Evolutionary conservation across 2,329 filamentous ascomycete genomes (phyloP).

Genomic region (Rhynchosporium graminicola): DNA sequence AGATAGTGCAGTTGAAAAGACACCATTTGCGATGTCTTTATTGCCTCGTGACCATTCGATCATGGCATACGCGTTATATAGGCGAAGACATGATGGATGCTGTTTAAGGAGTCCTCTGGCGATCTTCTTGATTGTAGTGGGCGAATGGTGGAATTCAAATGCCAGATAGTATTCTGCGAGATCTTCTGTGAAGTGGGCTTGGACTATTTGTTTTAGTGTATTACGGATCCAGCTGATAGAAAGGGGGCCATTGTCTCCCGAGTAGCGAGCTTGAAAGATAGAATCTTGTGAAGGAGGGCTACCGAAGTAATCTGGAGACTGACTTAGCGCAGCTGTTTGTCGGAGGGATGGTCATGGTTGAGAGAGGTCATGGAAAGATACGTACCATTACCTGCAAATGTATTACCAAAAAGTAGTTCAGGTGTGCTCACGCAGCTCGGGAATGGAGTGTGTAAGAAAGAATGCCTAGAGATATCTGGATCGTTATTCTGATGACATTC

Average conservation of each 20-base stretch:
- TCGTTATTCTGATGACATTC: slow-evolving; percentile 25
- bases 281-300: not conserved
- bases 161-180: slow-evolving; percentile 72
- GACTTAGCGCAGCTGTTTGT: not conserved
- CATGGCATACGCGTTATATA: slow-evolving; percentile 80
- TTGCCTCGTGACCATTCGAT: slow-evolving; percentile 66
- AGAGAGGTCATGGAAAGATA: not conserved
- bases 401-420: slow-evolving; percentile 54
- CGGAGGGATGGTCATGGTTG: not conserved
- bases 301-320: slow-evolving; percentile 8
- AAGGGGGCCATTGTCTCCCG: slow-evolving; percentile 31
- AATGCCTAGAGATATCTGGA: slow-evolving; percentile 29
- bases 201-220: slow-evolving; percentile 59
- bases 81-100: slow-evolving; percentile 59
- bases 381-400: slow-evolving; percentile 9
- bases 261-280: slow-evolving; percentile 32
- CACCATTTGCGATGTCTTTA: slow-evolving; percentile 57
- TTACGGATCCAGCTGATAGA: slow-evolving; percentile 49
- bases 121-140: slow-evolving; percentile 61
- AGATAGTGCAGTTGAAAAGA: slow-evolving; percentile 67
- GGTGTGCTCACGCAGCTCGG: slow-evolving; percentile 41
- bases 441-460: slow-evolving; percentile 31
- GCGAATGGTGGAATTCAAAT: slow-evolving; percentile 60
- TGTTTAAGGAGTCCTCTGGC: slow-evolving; percentile 75
- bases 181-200: slow-evolving; percentile 46